These are phyloP conservation scores for Truncatella angustata DNA, from an alignment of 2,329 filamentous ascomycete species.

Conservation along the genomic window DNA sequence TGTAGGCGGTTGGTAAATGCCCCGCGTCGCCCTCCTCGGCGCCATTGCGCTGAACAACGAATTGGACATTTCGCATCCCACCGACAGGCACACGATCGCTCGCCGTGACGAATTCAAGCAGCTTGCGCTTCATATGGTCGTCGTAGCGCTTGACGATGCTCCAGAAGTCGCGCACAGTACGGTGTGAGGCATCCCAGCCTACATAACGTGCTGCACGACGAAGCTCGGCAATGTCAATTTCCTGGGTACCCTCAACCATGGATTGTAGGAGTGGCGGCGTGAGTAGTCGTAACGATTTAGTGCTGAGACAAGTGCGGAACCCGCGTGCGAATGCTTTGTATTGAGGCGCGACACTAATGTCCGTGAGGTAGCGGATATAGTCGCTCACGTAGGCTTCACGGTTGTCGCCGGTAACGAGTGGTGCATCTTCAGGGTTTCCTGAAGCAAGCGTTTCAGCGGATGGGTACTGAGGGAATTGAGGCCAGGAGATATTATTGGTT, in stretches of 20 bases:
- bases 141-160: conserved; percentile 67
- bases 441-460: conserved; percentile 25
- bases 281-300: conserved; percentile 70
- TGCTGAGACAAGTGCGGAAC: conserved; percentile 72
- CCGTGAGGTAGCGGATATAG: conserved; percentile 81
- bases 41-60: conserved; percentile 78
- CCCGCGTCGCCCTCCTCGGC: conserved; percentile 53
- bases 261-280: conserved; percentile 69
- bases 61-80: conserved; percentile 77
- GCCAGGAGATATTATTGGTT: conserved; percentile 45
- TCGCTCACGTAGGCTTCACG: conserved; percentile 76
- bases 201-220: conserved; percentile 74
- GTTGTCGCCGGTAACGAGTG: conserved; percentile 78
- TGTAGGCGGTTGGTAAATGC: conserved; percentile 80
- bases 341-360: conserved; percentile 74
- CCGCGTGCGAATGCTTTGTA: conserved; percentile 78
- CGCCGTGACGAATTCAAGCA: conserved; percentile 94
- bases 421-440: conserved; percentile 52
- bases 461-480: conserved; percentile 41
- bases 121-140: conserved; percentile 66
- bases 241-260: conserved; percentile 78
- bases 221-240: conserved; percentile 75
- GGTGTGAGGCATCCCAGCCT: conserved; percentile 70
- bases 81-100: conserved; percentile 87
- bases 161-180: conserved; percentile 81